Base-by-base conservation (phyloP, 2,329 filamentous ascomycete genomes). In the Aspergillus quadrilineatus region DNA sequence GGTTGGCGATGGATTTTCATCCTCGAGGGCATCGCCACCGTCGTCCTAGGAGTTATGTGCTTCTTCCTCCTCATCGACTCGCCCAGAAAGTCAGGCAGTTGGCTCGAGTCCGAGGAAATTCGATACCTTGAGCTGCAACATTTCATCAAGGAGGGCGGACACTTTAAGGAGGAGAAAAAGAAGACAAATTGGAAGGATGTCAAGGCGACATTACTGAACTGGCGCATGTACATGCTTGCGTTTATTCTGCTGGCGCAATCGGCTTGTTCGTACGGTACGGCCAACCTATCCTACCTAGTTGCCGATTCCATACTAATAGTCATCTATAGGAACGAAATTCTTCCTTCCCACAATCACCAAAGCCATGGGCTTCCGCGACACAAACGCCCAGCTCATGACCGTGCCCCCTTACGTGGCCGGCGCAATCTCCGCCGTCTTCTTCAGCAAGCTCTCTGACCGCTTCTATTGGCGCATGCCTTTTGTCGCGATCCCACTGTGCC, bases 371-470 rank as follows among this genome's bases (percentile, higher is more conserved):
- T 81, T 86, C 72, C 73, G 79, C 9, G 74, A 77, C 0, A 85
- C 86, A 0, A 81, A 74, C 10, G 82, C 87, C 1, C 88, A 92
- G 66, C 77, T 91, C 4, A 79, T 91, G 50, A 84, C 81, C 5
- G 88, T 90, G 0, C 87, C 88, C 0, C 87, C 88, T 0, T 91
- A 92, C 42, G 53, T 55, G 7, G 63, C 72, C 5, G 74, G 71
- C 26, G 70, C 67, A 7, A 63, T 73, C 50, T 64, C 65, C n/a
- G 65, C 68, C 14, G 61, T 70, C 30, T 49, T 66, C 2, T 65
- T 63, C 44, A 67, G 65, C 8, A 59, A 59, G 30, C 49, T 71
- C 5, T 66, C 72, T 6, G 72, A 75, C 53, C 59, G 64, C 4
- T 63, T 69, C 56, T 61, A 59, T 30, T 67, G 66, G 65, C 63